Percentiles rank a stretch among this genome's conserved stretches.
Conservation (phyloP, 345 rosid species). For the Pistacia vera region DNA sequence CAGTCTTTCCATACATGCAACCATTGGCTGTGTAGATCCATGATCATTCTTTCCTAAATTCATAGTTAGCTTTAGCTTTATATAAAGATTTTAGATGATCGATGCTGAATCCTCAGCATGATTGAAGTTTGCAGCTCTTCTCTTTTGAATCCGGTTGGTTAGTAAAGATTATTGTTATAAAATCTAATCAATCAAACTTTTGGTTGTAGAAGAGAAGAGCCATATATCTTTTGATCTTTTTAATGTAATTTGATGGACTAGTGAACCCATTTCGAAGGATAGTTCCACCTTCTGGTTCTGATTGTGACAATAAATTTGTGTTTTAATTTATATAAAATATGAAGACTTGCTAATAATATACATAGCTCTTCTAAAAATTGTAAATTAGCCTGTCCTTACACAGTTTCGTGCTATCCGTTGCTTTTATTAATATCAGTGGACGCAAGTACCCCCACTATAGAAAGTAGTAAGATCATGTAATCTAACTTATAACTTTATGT, state of each 20-base stretch:
- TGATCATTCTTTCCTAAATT: conserved; percentile 4
- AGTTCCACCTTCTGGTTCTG: neutral
- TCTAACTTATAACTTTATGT: too few species aligned
- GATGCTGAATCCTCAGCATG: neutral
- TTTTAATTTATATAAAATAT: neutral
- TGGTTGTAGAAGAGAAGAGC: conserved; percentile 8
- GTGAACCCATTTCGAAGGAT: neutral
- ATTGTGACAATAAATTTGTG: neutral
- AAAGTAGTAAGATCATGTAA: too few species aligned
- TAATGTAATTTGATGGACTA: neutral
- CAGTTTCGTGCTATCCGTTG: too few species aligned
- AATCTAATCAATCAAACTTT: neutral
- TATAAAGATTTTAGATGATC: conserved; percentile 1
- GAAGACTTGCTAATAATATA: too few species aligned
- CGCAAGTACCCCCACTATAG: too few species aligned
- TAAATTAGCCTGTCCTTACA: neutral
- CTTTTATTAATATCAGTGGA: too few species aligned
- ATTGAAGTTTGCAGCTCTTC: conserved; percentile 5
- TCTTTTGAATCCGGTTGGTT: neutral
- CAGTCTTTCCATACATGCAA: conserved; percentile 5
- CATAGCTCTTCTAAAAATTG: neutral
- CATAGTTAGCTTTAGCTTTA: conserved; percentile 4
- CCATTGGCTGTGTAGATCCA: neutral
- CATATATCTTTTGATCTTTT: neutral
- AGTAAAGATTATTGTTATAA: neutral